These are phyloP conservation scores for Diaporthe humulicola DNA, from an alignment of 2,329 filamentous ascomycete genomes.

Conservation along the genomic window DNA sequence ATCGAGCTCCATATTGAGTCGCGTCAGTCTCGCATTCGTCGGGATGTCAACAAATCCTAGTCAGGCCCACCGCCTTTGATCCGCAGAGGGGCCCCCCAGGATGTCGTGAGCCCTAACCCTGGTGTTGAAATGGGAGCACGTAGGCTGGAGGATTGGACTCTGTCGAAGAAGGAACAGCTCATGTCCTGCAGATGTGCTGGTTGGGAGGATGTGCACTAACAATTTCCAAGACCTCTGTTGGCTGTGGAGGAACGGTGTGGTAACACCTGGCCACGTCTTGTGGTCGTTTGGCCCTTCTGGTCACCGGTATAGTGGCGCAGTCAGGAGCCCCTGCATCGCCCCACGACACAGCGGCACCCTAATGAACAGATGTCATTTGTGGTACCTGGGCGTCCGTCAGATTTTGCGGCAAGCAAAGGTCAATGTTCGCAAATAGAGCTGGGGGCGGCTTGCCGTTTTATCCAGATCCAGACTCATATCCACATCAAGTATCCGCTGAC, in stretches of 20 bases:
- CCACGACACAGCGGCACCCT: not conserved
- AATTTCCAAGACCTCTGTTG: not conserved
- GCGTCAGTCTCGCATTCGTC: slow-evolving; percentile 35
- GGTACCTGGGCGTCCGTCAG: not conserved
- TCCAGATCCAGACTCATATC: not conserved
- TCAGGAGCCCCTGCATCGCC: slow-evolving; percentile 12
- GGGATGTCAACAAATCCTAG: slow-evolving; percentile 24
- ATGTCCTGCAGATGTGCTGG: not conserved
- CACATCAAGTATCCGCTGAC: not conserved
- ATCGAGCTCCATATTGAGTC: slow-evolving; percentile 29
- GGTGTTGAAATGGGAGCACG: not conserved
- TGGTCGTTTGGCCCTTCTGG: not conserved
- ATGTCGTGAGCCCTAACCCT: slow-evolving; percentile 29
- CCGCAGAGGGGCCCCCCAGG: slow-evolving; percentile 3
- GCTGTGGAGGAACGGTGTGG: slow-evolving; percentile 12
- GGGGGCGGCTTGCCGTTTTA: slow-evolving; percentile 1
- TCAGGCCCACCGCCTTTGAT: slow-evolving; percentile 29
- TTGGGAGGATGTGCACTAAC: not conserved
- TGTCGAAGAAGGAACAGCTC: not conserved
- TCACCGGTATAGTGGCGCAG: slow-evolving; percentile 12
- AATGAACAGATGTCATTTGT: slow-evolving; percentile 7
- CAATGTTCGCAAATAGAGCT: not conserved
- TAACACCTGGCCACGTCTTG: slow-evolving; percentile 19
- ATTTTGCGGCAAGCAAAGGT: not conserved
- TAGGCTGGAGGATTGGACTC: not conserved